These are phyloP conservation scores for Pascua guehoae DNA, from an alignment of 1,284 basidiomycete species.

Conservation along the genomic window DNA sequence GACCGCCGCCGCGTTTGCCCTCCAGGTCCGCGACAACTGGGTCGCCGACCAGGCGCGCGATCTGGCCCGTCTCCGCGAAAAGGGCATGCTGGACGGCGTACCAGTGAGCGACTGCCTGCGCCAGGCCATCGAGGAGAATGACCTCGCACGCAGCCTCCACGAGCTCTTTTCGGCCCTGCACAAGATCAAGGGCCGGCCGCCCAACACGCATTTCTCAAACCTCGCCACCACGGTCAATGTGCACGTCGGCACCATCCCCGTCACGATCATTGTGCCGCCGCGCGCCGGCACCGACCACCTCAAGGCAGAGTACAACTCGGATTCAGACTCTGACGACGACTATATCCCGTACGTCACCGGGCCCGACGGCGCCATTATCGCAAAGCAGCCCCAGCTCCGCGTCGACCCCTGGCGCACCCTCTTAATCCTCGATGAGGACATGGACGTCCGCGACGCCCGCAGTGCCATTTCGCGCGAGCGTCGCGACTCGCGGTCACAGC, in stretches of 20 bases:
- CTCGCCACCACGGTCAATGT: conserved; percentile 66
- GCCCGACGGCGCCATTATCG: conserved; percentile 10
- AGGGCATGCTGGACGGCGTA: conserved; percentile 39
- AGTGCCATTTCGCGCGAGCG: background rate
- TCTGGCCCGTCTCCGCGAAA: conserved; percentile 66
- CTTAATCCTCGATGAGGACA: conserved; percentile 57
- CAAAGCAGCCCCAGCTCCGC: conserved; percentile 23
- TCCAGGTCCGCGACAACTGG: conserved; percentile 77
- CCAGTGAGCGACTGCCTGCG: conserved; percentile 34
- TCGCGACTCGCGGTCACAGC: conserved; percentile 2
- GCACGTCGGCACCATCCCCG: conserved; percentile 66
- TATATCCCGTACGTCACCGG: conserved; percentile 6
- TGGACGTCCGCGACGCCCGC: background rate
- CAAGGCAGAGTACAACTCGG: conserved; percentile 52
- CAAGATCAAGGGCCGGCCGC: conserved; percentile 54
- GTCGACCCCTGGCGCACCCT: conserved; percentile 91
- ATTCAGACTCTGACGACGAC: conserved; percentile 55
- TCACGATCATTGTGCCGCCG: conserved; percentile 78
- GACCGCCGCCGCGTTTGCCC: conserved; percentile 80
- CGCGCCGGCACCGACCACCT: conserved; percentile 56
- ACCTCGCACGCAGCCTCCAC: conserved; percentile 71
- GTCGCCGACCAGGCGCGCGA: conserved; percentile 71
- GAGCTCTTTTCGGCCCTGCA: conserved; percentile 55
- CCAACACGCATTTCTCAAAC: conserved; percentile 55
- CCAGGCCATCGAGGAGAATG: conserved; percentile 56